Evolutionary conservation across 1,284 basidiomycete genomes (phyloP), one percentile per base, ranked within the genome.

Genomic region (Boletellus sp.): DNA sequence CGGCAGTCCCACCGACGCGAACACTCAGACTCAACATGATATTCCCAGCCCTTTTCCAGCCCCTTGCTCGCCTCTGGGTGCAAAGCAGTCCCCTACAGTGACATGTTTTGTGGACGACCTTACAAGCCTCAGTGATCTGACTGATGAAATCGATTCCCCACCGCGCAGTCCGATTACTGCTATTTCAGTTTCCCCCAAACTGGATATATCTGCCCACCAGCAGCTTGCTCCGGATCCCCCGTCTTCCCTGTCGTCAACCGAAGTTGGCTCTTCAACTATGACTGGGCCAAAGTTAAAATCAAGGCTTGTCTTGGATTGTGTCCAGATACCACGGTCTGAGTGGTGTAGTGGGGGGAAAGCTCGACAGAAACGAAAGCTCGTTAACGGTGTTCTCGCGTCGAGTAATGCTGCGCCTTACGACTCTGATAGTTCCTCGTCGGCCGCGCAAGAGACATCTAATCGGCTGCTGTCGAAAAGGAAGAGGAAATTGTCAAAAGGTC

Each of bases 261-360:
- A 23, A 14, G 37, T 13, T 48, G 1, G n/a, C n/a, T n/a, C 38
- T 30, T 36, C 43, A 8, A 26, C 26, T 40, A 32, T 8, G 14
- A 10, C 40, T 25, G 21, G 10, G 16, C 29, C 46, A 11, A 48
- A 45, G 20, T 20, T 19, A 19, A 53, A 36, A 39, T 21, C 46
- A 19, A 64, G 36, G 40, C 34, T 63, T 8, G 23, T 64, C 32
- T 57, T 62, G 10, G 63, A 63, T 20, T 61, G 37, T 27, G 58
- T 62, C 19, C 48, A 60, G 32, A 54, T 62, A 10, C 22, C 40
- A 29, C 52, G 35, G 11, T 44, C 51, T 2, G 37, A 47, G 21
- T 48, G 59, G 58, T 35, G 48, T 10, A 33, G 20, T 34, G 39
- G 32, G 22, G 43, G 19, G 19, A 43, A 19, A 49, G 41, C 48